These are phyloP conservation scores for Xerocomellus dryophilus DNA, from an alignment of 768 basidiomycete genomes.

Conservation along the genomic window DNA sequence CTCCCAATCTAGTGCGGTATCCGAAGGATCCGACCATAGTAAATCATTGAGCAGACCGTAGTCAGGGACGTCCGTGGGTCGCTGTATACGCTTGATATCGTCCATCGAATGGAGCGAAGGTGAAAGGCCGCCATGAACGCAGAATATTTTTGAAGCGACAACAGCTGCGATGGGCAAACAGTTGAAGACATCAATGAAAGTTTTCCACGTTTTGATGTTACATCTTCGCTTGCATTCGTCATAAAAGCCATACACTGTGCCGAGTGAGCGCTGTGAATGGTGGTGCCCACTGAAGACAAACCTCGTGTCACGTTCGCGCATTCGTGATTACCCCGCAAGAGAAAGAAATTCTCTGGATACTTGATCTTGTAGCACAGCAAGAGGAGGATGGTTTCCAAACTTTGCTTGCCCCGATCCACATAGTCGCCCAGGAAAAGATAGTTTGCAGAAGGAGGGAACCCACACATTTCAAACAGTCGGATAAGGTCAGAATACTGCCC, in stretches of 20 bases:
- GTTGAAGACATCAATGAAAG: slow-evolving; percentile 99
- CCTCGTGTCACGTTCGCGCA: slow-evolving; percentile 99
- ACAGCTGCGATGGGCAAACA: slow-evolving; percentile 97
- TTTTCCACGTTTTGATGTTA: slow-evolving; percentile 99
- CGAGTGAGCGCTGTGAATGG: slow-evolving; percentile 19
- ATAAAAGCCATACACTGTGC: slow-evolving; percentile 94
- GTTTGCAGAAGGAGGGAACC: slow-evolving; percentile 94
- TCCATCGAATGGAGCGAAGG: slow-evolving; percentile 95
- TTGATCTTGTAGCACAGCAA: slow-evolving; percentile 99
- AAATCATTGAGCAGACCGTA: slow-evolving; percentile 96
- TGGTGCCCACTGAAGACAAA: slow-evolving; percentile 36
- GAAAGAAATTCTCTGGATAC: slow-evolving; percentile 99
- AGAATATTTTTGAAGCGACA: slow-evolving; percentile 99
- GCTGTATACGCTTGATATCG: slow-evolving; percentile 95
- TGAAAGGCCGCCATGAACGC: slow-evolving; percentile 94
- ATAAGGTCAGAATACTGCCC: slow-evolving; percentile 99
- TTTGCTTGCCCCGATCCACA: slow-evolving; percentile 98
- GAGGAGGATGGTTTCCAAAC: slow-evolving; percentile 94
- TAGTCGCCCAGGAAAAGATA: slow-evolving; percentile 99
- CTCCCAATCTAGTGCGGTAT: slow-evolving; percentile 98
- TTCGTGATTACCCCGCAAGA: slow-evolving; percentile 97
- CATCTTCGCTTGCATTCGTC: slow-evolving; percentile 99
- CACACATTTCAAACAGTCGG: slow-evolving; percentile 98
- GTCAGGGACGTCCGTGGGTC: slow-evolving; percentile 98
- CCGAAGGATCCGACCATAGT: slow-evolving; percentile 97